phyloP scores from a whole-genome alignment of 768 basidiomycete species.

The Tricholoma matsutake region DNA sequence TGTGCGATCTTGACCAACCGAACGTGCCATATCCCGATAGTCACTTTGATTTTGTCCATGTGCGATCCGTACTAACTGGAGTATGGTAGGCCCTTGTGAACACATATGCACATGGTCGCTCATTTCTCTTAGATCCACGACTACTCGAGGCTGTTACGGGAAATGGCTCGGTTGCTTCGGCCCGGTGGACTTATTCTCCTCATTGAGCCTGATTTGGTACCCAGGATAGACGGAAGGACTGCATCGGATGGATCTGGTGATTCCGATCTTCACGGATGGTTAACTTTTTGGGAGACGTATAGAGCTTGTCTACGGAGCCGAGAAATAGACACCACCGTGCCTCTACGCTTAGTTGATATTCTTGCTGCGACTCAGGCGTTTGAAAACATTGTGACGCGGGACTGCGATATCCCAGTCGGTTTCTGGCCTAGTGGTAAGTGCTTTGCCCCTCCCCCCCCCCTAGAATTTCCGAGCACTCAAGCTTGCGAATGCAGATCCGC shows the following conservation, averaged over 20 bases:
- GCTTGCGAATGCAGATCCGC: slow-evolving; percentile 39
- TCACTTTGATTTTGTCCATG: slow-evolving; percentile 68
- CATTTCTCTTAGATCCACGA: slow-evolving; percentile 48
- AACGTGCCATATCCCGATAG: slow-evolving; percentile 61
- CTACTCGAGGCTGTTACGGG: slow-evolving; percentile 56
- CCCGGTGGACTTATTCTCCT: slow-evolving; percentile 69
- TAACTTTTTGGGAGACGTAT: slow-evolving; percentile 61
- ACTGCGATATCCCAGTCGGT: slow-evolving; percentile 64
- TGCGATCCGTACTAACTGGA: slow-evolving; percentile 65
- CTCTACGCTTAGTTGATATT: slow-evolving; percentile 49
- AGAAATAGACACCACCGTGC: slow-evolving; percentile 56
- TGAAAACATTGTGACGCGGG: slow-evolving; percentile 50
- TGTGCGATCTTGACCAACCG: slow-evolving; percentile 62
- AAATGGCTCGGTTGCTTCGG: slow-evolving; percentile 63
- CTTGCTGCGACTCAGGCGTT: slow-evolving; percentile 49
- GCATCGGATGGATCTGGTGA: slow-evolving; percentile 2
- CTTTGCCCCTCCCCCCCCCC: slow-evolving; percentile 8
- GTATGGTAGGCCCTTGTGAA: slow-evolving; percentile 36
- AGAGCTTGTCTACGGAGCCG: slow-evolving; percentile 49
- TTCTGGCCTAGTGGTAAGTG: slow-evolving; percentile 61
- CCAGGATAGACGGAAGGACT: slow-evolving; percentile 43
- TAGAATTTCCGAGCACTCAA: slow-evolving; percentile 9
- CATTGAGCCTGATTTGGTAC: slow-evolving; percentile 58
- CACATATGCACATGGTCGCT: slow-evolving; percentile 7
- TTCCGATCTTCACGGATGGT: slow-evolving; percentile 54